A percentile compares a stretch with the other conserved stretches of the same genome.
Conservation (phyloP, 1,284 basidiomycete species). For the Cystobasidium slooffiae region DNA sequence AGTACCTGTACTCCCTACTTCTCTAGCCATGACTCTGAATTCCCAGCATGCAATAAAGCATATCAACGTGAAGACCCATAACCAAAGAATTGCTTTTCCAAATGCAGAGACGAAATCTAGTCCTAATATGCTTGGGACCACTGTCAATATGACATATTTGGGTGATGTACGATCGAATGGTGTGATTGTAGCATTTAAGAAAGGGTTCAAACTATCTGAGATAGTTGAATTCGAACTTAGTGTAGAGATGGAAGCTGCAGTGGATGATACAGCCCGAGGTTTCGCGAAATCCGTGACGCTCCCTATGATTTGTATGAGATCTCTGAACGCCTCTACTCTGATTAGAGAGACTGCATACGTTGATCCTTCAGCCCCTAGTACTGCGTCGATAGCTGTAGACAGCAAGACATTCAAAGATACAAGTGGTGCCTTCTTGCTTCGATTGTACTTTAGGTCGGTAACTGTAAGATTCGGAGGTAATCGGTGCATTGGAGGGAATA, state of each 20-base stretch:
- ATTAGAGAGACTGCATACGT: conserved; percentile 37
- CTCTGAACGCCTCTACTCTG: conserved; percentile 44
- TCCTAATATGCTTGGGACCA: conserved; percentile 49
- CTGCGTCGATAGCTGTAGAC: conserved; percentile 42
- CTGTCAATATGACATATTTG: conserved; percentile 43
- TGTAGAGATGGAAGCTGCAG: not conserved
- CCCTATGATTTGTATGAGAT: conserved; percentile 42
- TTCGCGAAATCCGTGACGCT: conserved; percentile 27
- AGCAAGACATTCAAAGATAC: conserved; percentile 40
- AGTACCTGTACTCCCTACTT: conserved; percentile 40
- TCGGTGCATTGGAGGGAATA: conserved; percentile 52
- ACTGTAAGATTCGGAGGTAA: conserved; percentile 49
- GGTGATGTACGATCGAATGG: conserved; percentile 29
- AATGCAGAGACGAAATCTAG: conserved; percentile 53
- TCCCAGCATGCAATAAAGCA: conserved; percentile 47
- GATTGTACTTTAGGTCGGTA: conserved; percentile 50
- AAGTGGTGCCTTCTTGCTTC: conserved; percentile 37
- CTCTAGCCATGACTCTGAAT: conserved; percentile 50
- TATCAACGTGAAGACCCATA: conserved; percentile 47
- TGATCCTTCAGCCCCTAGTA: conserved; percentile 44
- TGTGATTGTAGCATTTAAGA: not conserved
- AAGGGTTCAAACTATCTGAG: not conserved
- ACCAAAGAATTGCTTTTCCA: conserved; percentile 49
- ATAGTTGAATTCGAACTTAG: not conserved
- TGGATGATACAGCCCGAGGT: not conserved